Base-by-base conservation (phyloP, 768 basidiomycete species). In the Termitomyces sp. region DNA sequence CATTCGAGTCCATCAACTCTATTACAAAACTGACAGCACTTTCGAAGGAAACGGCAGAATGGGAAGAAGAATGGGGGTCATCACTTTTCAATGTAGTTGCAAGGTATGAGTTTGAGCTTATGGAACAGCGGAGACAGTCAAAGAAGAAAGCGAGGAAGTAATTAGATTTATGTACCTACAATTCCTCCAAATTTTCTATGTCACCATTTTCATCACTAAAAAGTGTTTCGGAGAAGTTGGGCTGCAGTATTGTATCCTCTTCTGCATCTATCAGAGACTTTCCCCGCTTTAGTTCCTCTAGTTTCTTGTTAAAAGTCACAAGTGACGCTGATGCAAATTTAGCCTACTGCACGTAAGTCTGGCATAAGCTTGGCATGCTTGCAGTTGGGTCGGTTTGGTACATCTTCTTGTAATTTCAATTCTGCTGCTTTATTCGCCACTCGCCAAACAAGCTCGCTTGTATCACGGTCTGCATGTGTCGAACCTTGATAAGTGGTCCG, bases 231-330 rank as follows among this genome's bases (percentile, higher is more conserved):
- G 18, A 43, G 13, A 43, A 43, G 23, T 25, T 25, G 9, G 29
- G 50, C 16, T n/a, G 3, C 20, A 32, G 20, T 15, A 38, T 18
- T 11, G 31, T 32, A 49, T 49, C 47, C 3, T 11, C 16, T 25
- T 49, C 47, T 11, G 11, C 35, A n/a, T 36, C 3, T 20, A 39
- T 18, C 2, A n/a, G 7, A 18, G 18, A 23, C n/a, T n/a, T n/a
- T 4, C 47, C 47, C n/a, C 25, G n/a, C 16, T 35, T 49, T 20
- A 38, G 12, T 5, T 20, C 20, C 13, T 38, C 18, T 7, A 49
- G 16, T 13, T 72, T 73, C 49, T 66, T 67, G 54, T 75, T 75
- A 56, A 73, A 73, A 4, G 60, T 68, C 1, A 61, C 54, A 0
- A 75, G 52, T 1, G 66, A 68, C 0, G 64, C 55, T 0, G 64